Conservation (phyloP, 2,329 filamentous ascomycete genomes). For the Thelonectria olida region DNA sequence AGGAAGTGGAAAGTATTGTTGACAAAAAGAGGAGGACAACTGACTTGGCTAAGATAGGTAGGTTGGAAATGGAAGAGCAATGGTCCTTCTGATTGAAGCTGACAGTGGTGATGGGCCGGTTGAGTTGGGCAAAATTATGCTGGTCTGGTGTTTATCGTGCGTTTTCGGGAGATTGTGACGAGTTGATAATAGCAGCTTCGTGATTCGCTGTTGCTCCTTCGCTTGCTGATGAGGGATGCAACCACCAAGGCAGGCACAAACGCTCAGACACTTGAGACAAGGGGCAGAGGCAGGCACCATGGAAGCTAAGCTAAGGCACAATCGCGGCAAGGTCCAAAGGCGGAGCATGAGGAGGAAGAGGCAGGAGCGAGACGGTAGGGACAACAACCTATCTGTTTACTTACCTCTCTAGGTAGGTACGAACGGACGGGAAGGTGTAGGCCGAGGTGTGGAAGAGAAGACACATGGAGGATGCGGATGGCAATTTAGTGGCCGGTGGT, state of each 20-base stretch:
- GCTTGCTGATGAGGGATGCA: slow-evolving; percentile 10
- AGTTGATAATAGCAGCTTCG: not conserved
- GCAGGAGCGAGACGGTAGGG: no score
- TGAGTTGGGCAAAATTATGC: not conserved
- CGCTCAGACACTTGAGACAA: not conserved
- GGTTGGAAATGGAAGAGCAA: no score
- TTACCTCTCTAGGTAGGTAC: no score
- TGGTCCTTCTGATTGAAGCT: not conserved
- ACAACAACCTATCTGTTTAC: no score
- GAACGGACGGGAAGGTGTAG: no score
- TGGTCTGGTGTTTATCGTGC: not conserved
- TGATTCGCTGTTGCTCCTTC: slow-evolving; percentile 10
- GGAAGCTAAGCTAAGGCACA: slow-evolving; percentile 2
- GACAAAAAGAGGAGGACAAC: not conserved
- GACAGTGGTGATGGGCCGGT: not conserved
- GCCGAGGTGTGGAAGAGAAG: no score
- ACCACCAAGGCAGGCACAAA: slow-evolving; percentile 7
- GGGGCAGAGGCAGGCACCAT: slow-evolving; percentile 4
- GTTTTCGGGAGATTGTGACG: not conserved
- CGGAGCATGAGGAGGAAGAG: not conserved
- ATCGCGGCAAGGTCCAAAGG: not conserved
- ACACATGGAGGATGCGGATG: no score
- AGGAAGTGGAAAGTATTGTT: no score
- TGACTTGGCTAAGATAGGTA: not conserved
- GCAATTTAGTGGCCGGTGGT: no score